Evolutionary conservation across 371 early-diverging fungal genomes (phyloP), one percentile per base, ranked within the genome.

Genomic region (Furculomyces boomerangus): DNA sequence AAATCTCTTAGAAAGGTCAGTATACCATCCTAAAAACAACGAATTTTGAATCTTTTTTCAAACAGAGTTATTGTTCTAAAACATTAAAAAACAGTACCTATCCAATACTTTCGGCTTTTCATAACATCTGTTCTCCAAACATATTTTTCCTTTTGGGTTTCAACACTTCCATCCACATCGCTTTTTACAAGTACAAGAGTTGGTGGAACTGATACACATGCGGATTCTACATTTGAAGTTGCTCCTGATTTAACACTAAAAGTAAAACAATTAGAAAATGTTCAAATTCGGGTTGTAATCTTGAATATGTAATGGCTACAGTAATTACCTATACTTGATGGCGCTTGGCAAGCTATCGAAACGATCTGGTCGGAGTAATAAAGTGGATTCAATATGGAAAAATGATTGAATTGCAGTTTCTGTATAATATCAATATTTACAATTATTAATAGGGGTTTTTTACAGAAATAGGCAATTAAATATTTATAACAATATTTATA

Each of bases 1-100:
- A 62, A 93, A 95, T 52, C 86, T 85, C 25, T 70, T 62, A 5
- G 90, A 88, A 57, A 95, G 55, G 0, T 79, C 84, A 20, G 62
- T 60, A 63, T 90, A 95, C 96, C 96, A 95, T 16, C 72, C 84
- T 73, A 55, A 16, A 43, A 43, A 43, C 10, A 53, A 13, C 49
- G 31, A 27, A 31, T 20, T 13, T 37, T 24, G 30, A 27, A 22
- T 37, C 52, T 30, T 10, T 44, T 25, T 5, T 30, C 7, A 32
- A 29, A 50, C 20, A 32, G 2, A 16, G 27, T 13, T 20, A 25
- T 5, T 18, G 25, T 49, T 1, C 18, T 2, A 27, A 0, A n/a
- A 45, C 3, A 50, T 49, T 40, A 22, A 31, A 2, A 41, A 13
- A 8, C 14, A 57, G 35, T 55, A 80, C 80, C 80, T 56, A 74